These are phyloP conservation scores for Amanita rimosa DNA, from an alignment of 768 basidiomycete genomes.

Conservation along the genomic window DNA sequence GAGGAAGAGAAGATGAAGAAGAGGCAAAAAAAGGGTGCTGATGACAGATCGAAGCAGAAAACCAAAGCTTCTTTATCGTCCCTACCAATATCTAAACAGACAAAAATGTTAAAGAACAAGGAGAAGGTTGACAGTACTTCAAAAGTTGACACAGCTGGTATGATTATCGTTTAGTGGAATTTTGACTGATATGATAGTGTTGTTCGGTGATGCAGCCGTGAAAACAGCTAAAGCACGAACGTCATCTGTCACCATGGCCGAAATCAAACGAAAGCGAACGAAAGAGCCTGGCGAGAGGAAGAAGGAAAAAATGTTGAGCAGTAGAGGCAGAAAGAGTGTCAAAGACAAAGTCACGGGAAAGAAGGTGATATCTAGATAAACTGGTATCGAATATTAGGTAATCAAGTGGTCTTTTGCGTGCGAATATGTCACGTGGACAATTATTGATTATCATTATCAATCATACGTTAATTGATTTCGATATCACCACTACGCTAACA, in stretches of 20 bases:
- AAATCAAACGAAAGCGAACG: constrained; percentile 43
- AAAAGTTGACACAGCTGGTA: neutral
- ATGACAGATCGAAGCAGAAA: neutral
- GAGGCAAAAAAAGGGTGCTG: constrained; percentile 22
- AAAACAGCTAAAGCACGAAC: constrained; percentile 4
- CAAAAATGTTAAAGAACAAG: neutral
- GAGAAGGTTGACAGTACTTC: neutral
- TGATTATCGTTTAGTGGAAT: neutral
- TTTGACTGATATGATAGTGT: no score
- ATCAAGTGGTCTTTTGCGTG: no score
- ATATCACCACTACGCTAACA: no score
- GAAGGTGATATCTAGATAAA: constrained; percentile 22
- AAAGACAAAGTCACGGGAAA: constrained; percentile 47
- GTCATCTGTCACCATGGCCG: constrained; percentile 24
- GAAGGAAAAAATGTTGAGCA: constrained; percentile 31
- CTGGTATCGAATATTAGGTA: no score
- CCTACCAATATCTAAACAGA: neutral
- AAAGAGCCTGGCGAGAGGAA: constrained; percentile 41
- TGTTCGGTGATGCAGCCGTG: neutral
- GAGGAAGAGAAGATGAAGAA: constrained; percentile 32
- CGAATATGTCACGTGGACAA: no score
- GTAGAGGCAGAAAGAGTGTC: constrained; percentile 34
- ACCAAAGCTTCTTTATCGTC: neutral
- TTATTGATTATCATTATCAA: no score
- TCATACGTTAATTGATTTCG: no score